Evolutionary conservation across 2,329 filamentous ascomycete genomes (phyloP).

Genomic region (Davidsoniella eucalypti): DNA sequence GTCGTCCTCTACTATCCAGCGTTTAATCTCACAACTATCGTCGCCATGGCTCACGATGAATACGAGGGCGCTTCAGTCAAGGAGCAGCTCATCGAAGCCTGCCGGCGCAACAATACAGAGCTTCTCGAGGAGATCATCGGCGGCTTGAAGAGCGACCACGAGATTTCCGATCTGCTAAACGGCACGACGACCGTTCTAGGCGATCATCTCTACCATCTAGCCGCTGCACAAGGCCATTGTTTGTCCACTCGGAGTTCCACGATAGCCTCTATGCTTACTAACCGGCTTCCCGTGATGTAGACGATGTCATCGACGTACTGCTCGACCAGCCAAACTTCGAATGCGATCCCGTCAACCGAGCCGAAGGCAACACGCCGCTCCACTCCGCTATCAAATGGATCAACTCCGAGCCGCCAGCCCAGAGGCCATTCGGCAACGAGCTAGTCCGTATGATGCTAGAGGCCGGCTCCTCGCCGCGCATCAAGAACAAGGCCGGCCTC

Average conservation of each 20-base stretch:
- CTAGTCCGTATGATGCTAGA: slow-evolving; percentile 70
- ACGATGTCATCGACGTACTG: slow-evolving; percentile 66
- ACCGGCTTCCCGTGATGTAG: slow-evolving; percentile 22
- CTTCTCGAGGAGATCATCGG: slow-evolving; percentile 62
- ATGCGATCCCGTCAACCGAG: slow-evolving; percentile 59
- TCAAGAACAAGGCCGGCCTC: slow-evolving; percentile 55
- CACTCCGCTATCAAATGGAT: slow-evolving; percentile 65
- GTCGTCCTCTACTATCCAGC: too few relatives aligned
- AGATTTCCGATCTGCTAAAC: slow-evolving; percentile 69
- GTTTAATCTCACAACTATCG: too few relatives aligned
- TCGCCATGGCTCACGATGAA: slow-evolving; percentile 9
- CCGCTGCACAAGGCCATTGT: slow-evolving; percentile 76
- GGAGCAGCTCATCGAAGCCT: slow-evolving; percentile 83
- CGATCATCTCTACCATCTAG: slow-evolving; percentile 78
- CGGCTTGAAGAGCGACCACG: slow-evolving; percentile 40
- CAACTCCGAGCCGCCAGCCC: slow-evolving; percentile 47
- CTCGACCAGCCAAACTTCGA: slow-evolving; percentile 74
- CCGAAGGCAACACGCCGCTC: slow-evolving; percentile 62
- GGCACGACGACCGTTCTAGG: slow-evolving; percentile 71
- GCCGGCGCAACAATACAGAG: slow-evolving; percentile 79
- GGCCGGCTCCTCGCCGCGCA: slow-evolving; percentile 45
- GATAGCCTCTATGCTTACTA: slow-evolving; percentile 1
- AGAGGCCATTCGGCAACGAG: slow-evolving; percentile 46
- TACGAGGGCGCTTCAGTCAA: slow-evolving; percentile 63
- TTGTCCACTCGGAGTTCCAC: slow-evolving; percentile 21